Evolutionary conservation across 345 rosid species (phyloP), one percentile per base, ranked within the genome.

Genomic region (Populus nigra): DNA sequence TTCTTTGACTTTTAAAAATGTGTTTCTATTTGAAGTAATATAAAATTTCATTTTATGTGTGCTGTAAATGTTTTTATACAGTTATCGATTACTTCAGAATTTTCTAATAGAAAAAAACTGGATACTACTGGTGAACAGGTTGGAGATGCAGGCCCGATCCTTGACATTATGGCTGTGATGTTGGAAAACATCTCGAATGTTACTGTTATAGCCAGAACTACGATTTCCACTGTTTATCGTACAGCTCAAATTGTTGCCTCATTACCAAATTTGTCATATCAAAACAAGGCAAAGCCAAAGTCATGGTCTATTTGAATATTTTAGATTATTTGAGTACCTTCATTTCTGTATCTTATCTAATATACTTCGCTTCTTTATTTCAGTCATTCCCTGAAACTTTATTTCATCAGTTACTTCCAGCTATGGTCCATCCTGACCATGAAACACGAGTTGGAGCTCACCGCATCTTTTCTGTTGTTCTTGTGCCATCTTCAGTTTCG

Each of bases 361-460:
- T 74, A 69, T 63, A 80, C 25, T 4, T 78, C 73, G 76, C 67
- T 71, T 79, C 31, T 55, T 80, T 67, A 75, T 78, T 66, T 13
- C 81, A 96, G 99, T 90, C 97, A 79, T 96, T 94, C 73, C 97
- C 98, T 0, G 99, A 94, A 87, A 88, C 97, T 86, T 87, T 96
- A 79, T 96, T 96, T 84, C 94, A 94, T 86, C 97, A 94, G 77
- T 83, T 96, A 84, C 94, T 96, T 75, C 93, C 90, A 79, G 94
- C 91, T 57, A 92, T 96, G 99, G 92, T 94, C 84, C 97, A 94
- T 84, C 95, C 95, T 76, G 99, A 96, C 78, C 95, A 87, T 82
- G 95, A 91, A 88, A 89, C 97, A 61, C 86, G 97, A 81, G 83
- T 94, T 87, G 93, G 95, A 38, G 98, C 97, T 76, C 98, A 96